Base-by-base conservation (phyloP, 2,329 filamentous ascomycete species). In the Microascus cirrosus region DNA sequence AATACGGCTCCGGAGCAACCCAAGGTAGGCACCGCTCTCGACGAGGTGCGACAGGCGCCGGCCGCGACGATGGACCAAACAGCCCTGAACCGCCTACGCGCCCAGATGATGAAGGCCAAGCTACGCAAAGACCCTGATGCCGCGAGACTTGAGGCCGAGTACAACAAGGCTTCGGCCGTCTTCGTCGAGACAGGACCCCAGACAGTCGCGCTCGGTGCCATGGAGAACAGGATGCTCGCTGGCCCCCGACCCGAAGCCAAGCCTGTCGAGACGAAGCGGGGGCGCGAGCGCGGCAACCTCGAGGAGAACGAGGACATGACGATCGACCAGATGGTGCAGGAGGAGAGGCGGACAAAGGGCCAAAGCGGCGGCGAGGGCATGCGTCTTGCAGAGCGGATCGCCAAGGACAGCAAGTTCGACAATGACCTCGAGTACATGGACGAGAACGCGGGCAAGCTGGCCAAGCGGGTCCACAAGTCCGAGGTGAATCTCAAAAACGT, bases 381-480 rank as follows among this genome's bases (percentile, higher is more conserved):
- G 64, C 83, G 89, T 3, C 81, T 96, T 35, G 94, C 94, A 2
- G 92, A 97, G 69, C 85, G 92, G 60, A 99, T 99, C 64, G 90
- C 92, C 57, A 95, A 95, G 68, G 94, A 99, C 70, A 82, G 74
- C 54, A 95, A 92, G 67, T 99, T 95, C 69, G 86, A 90, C 74
- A 85, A 95, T 66, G 88, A 95, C 69, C 83, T 99, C 28, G 93
- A 99, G 57, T 99, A 99, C 73, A 88, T 97, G 79, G 93, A 99
- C 69, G 94, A 97, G 65, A 97, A 99, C 67, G 94, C 94, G 18
- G 81, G 84, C 56, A 95, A 93, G 71, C 83, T 99, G 13, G 92
- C 93, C 32, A 87, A 85, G 66, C 85, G 89, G 28, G 87, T 96
- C 15, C 88, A 95, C 68, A 94, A 92, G 69, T 93, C 87, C 45